phyloP scores from a whole-genome alignment of 805 yeast genomes.

The Yamadazyma laniorum region DNA sequence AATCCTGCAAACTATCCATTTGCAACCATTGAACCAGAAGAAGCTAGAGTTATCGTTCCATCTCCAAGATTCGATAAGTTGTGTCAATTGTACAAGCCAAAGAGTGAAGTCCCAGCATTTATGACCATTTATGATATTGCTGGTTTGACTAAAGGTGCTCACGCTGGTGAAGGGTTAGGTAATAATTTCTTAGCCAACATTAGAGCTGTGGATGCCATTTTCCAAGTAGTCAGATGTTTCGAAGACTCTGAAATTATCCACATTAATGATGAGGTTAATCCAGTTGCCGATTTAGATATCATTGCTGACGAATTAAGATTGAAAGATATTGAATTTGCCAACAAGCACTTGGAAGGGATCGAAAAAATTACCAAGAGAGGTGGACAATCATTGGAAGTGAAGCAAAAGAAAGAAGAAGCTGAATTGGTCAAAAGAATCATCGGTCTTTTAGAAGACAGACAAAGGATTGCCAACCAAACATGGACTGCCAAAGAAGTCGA shows the following conservation, averaged over 20 bases:
- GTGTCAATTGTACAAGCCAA: conserved; percentile 72
- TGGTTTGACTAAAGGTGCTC: conserved; percentile 95
- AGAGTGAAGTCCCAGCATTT: conserved; percentile 85
- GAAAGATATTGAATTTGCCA: conserved; percentile 94
- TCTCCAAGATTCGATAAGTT: conserved; percentile 82
- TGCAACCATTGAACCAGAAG: conserved; percentile 98
- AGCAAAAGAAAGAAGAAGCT: conserved; percentile 84
- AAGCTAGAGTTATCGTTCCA: conserved; percentile 93
- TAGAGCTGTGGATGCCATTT: conserved; percentile 96
- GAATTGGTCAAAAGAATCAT: conserved; percentile 72
- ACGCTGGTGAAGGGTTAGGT: conserved; percentile 96
- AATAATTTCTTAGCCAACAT: conserved; percentile 95
- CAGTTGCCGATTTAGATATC: conserved; percentile 90
- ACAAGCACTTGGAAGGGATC: conserved; percentile 72
- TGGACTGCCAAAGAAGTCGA: conserved; percentile 95
- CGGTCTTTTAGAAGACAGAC: conserved; percentile 74
- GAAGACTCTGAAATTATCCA: conserved; percentile 98
- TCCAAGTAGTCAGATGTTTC: conserved; percentile 96
- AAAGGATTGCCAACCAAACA: conserved; percentile 79
- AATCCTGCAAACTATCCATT: conserved; percentile 98
- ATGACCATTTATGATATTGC: conserved; percentile 96
- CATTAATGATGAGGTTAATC: conserved; percentile 62
- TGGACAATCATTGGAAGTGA: conserved; percentile 85
- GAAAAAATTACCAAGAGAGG: conserved; percentile 83
- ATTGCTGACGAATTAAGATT: conserved; percentile 88